Percentiles rank a stretch among this genome's conserved stretches.
Evolutionary conservation across 257 asterid species (phyloP).

Genomic region (Petunia secreta): DNA sequence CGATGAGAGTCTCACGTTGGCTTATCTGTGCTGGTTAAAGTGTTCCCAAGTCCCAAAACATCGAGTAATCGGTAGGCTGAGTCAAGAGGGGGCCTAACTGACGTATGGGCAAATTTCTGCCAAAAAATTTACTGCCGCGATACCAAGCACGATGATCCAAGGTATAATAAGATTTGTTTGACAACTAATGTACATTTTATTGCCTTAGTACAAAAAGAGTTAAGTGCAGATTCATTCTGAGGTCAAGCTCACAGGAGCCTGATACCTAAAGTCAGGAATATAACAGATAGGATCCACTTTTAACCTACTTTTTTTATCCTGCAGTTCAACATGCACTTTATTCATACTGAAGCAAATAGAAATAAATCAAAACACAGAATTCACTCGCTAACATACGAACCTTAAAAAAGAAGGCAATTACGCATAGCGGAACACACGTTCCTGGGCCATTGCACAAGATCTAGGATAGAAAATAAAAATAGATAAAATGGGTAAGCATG

Average conservation of each 20-base stretch:
- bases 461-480: conserved; percentile 39
- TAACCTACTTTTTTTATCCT: not conserved
- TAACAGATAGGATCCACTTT: not conserved
- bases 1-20: no score
- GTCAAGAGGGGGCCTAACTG: no score
- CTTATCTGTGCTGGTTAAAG: no score
- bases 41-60: no score
- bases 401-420: conserved; percentile 76
- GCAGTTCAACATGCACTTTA: not conserved
- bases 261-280: not conserved
- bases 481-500: not conserved
- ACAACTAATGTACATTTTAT: not conserved
- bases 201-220: not conserved
- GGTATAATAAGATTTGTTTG: not conserved
- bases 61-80: no score
- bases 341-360: not conserved
- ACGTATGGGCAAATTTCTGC: no score
- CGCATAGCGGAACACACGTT: conserved; percentile 85
- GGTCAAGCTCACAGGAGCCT: not conserved
- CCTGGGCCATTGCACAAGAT: conserved; percentile 96
- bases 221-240: not conserved
- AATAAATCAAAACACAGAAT: not conserved
- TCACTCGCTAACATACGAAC: conserved; percentile 38
- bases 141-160: not conserved
- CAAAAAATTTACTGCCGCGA: no score